phyloP scores from a whole-genome alignment of 208 protist species.

The Porcisia hertigi region DNA sequence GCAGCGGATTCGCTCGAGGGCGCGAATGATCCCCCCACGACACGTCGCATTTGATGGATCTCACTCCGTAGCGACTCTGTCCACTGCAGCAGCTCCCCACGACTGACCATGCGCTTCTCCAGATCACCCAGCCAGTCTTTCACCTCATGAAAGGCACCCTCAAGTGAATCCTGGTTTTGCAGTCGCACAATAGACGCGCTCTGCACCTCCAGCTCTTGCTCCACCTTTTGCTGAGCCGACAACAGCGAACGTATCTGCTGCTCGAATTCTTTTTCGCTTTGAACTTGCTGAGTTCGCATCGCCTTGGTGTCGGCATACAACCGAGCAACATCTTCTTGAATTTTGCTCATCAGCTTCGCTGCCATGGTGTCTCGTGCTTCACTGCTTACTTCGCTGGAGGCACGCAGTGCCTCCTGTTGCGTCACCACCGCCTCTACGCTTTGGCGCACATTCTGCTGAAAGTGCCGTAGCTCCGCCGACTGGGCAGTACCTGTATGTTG shows the following conservation, averaged over 20 bases:
- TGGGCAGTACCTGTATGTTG: neutral
- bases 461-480: neutral
- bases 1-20: neutral
- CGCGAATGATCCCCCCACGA: neutral
- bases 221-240: constrained; percentile 9
- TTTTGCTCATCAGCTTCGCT: constrained; percentile 3
- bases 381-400: neutral
- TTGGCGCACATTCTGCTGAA: constrained; percentile 7
- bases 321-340: constrained; percentile 8
- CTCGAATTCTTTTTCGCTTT: constrained; percentile 7
- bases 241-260: constrained; percentile 20
- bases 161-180: constrained; percentile 44
- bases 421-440: neutral
- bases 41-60: constrained; percentile 35
- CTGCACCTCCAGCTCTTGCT: constrained; percentile 35
- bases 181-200: constrained; percentile 38
- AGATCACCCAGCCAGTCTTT: constrained; percentile 85
- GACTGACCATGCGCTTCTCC: constrained; percentile 58
- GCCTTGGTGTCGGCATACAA: constrained; percentile 20
- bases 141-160: constrained; percentile 72
- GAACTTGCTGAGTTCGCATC: constrained; percentile 7
- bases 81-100: constrained; percentile 60
- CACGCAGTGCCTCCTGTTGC: constrained; percentile 12
- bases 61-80: constrained; percentile 47
- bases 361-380: neutral